Conservation (phyloP, 108 stramenopile genomes). For the Skeletonema menzelii region DNA sequence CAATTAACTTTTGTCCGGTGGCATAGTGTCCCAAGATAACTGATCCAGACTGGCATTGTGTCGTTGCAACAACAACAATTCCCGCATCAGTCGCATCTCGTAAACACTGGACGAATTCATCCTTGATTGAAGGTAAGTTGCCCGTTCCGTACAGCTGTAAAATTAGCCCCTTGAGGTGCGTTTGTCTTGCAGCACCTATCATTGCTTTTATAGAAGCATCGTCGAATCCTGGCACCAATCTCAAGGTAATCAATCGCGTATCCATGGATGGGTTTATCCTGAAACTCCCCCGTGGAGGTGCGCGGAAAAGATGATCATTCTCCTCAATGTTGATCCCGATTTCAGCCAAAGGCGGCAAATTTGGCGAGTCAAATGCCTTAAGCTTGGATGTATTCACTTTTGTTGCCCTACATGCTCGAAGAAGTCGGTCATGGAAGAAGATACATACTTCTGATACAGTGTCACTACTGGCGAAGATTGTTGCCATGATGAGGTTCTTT, state of each 20-base stretch:
- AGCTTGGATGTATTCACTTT: slow-evolving; percentile 79
- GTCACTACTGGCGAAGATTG: slow-evolving; percentile 85
- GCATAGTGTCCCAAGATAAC: slow-evolving; percentile 91
- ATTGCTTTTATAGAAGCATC: slow-evolving; percentile 69
- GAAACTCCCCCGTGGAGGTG: slow-evolving; percentile 73
- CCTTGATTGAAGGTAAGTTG: slow-evolving; percentile 83
- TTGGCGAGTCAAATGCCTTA: slow-evolving; percentile 93
- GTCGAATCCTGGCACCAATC: slow-evolving; percentile 93
- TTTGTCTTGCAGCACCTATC: slow-evolving; percentile 50
- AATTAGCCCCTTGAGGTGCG: slow-evolving; percentile 73
- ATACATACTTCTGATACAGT: slow-evolving; percentile 89
- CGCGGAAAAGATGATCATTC: slow-evolving; percentile 71
- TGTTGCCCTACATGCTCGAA: slow-evolving; percentile 44
- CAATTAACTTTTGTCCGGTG: slow-evolving; percentile 42
- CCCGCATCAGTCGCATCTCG: slow-evolving; percentile 65
- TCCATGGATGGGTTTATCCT: slow-evolving; percentile 89
- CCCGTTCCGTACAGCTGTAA: slow-evolving; percentile 97
- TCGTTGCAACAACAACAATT: slow-evolving; percentile 86
- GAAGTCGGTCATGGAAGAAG: slow-evolving; percentile 92
- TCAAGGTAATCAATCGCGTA: slow-evolving; percentile 80
- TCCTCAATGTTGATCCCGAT: slow-evolving; percentile 90
- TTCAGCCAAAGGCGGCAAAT: slow-evolving; percentile 88
- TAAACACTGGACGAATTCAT: slow-evolving; percentile 67
- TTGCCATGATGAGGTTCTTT: slow-evolving; percentile 93
- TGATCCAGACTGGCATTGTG: slow-evolving; percentile 90